phyloP scores from a whole-genome alignment of 345 rosid species.

The Abelmoschus esculentus region DNA sequence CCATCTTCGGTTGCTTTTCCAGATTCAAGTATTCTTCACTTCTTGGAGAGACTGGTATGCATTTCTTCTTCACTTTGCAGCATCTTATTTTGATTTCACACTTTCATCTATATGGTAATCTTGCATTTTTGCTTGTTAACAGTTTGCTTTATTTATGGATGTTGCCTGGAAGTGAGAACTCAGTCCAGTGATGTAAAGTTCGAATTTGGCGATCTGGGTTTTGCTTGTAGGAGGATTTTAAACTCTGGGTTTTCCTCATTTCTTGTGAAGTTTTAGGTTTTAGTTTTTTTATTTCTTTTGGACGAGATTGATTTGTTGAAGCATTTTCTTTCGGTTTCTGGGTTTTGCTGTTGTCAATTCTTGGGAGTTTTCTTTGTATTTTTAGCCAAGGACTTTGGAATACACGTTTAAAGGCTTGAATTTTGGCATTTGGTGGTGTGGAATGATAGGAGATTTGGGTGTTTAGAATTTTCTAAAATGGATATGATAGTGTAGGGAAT shows the following conservation, averaged over 20 bases:
- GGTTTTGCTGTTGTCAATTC: background rate
- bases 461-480: background rate
- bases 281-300: background rate
- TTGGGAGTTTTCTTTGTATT: background rate
- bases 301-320: background rate
- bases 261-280: background rate
- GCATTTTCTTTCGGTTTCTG: background rate
- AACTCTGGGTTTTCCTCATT: background rate
- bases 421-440: background rate
- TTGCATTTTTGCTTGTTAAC: constrained; percentile 15
- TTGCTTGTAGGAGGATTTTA: constrained; percentile 1
- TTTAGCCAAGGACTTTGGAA: background rate
- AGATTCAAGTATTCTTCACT: background rate
- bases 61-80: constrained; percentile 8
- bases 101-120: constrained; percentile 25
- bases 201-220: constrained; percentile 6
- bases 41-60: constrained; percentile 8
- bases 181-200: constrained; percentile 1
- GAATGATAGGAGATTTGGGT: background rate
- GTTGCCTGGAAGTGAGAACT: background rate
- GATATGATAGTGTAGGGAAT: constrained; percentile 11
- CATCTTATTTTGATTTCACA: background rate
- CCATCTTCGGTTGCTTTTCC: background rate
- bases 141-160: background rate
- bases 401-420: background rate